Evolutionary conservation across 345 rosid species (phyloP).

Genomic region (Mallotus nudiflorus): DNA sequence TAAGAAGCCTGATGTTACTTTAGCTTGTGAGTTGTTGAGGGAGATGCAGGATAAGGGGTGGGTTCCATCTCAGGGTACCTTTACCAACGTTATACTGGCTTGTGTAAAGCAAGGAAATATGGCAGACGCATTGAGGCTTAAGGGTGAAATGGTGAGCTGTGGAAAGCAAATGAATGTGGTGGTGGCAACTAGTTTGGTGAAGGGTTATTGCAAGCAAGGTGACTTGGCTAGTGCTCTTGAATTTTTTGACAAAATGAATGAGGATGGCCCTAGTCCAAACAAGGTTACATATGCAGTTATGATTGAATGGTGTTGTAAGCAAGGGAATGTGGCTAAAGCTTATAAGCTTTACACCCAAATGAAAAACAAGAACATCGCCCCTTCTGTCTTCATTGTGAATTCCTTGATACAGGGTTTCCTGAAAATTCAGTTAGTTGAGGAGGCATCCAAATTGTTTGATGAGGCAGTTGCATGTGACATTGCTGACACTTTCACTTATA

Average conservation of each 20-base stretch:
- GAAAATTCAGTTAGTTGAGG: conserved; percentile 34
- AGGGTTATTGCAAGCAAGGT: conserved; percentile 54
- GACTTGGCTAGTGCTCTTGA: conserved; percentile 53
- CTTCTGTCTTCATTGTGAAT: conserved; percentile 49
- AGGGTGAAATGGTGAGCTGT: conserved; percentile 69
- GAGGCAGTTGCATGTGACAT: conserved; percentile 51
- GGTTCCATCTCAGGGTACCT: conserved; percentile 48
- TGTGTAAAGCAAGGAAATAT: conserved; percentile 58
- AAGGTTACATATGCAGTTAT: conserved; percentile 58
- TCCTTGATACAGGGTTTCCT: conserved; percentile 58
- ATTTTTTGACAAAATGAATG: conserved; percentile 52
- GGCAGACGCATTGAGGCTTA: conserved; percentile 63
- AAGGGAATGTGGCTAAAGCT: conserved; percentile 55
- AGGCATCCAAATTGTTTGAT: conserved; percentile 53
- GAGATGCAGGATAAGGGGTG: conserved; percentile 60
- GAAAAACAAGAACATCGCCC: conserved; percentile 50
- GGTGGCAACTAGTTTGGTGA: conserved; percentile 66
- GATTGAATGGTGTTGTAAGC: conserved; percentile 63
- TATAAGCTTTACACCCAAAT: conserved; percentile 58
- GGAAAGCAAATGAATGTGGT: conserved; percentile 59
- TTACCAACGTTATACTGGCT: conserved; percentile 51
- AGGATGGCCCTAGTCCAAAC: conserved; percentile 63
- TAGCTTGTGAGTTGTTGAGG: conserved; percentile 50
- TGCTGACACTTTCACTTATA: conserved; percentile 58
- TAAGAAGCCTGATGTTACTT: conserved; percentile 35